Conservation (phyloP, 371 early-diverging fungal genomes). For the Amoeboaphelidium protococcarum region DNA sequence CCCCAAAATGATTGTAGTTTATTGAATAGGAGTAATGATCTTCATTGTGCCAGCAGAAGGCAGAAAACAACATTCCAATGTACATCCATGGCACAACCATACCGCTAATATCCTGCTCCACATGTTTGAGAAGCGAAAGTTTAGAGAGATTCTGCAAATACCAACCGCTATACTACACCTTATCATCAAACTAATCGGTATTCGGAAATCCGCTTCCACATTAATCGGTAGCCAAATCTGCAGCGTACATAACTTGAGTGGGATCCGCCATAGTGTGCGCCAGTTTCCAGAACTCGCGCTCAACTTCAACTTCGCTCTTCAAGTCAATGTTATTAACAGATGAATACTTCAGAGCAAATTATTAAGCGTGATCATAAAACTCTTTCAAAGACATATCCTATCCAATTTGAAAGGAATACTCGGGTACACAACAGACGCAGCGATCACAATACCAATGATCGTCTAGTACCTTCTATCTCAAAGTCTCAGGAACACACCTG, state of each 20-base stretch:
- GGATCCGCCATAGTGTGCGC: conserved; percentile 58
- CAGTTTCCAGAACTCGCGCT: conserved; percentile 82
- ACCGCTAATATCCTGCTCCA: conserved; percentile 65
- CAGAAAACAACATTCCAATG: conserved; percentile 80
- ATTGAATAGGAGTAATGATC: conserved; percentile 85
- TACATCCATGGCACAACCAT: conserved; percentile 94
- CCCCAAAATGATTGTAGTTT: conserved; percentile 82
- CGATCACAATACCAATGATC: too few relatives aligned
- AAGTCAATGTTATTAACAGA: too few relatives aligned
- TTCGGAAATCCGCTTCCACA: conserved; percentile 74
- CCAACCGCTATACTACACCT: conserved; percentile 41
- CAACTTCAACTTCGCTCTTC: conserved; percentile 56
- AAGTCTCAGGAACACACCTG: too few relatives aligned
- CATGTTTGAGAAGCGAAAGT: conserved; percentile 56
- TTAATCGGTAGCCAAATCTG: conserved; percentile 65
- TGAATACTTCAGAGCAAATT: too few relatives aligned
- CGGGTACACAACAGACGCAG: too few relatives aligned
- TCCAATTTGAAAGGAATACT: too few relatives aligned
- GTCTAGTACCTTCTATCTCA: too few relatives aligned
- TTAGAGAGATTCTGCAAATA: conserved; percentile 66
- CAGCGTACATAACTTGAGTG: conserved; percentile 83
- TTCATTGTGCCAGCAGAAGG: conserved; percentile 95
- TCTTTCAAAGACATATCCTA: too few relatives aligned
- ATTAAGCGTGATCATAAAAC: too few relatives aligned
- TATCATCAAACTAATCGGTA: conserved; percentile 21